These are phyloP conservation scores for Isatis tinctoria DNA, from an alignment of 345 rosid species.

Conservation along the genomic window DNA sequence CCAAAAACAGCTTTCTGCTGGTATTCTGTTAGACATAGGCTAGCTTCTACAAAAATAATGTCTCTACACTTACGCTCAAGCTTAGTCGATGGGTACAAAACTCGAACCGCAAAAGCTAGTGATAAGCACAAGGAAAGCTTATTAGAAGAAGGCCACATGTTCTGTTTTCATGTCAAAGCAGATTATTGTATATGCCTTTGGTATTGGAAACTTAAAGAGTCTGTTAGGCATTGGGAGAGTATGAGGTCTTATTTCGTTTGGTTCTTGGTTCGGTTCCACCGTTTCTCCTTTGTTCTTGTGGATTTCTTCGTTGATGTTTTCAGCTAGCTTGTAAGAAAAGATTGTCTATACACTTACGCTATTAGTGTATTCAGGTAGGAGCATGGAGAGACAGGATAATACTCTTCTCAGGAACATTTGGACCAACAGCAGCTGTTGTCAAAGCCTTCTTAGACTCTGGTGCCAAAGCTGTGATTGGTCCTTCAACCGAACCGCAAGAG, in stretches of 20 bases:
- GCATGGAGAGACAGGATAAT: slow-evolving; percentile 98
- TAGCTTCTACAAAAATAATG: background rate
- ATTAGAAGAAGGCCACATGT: background rate
- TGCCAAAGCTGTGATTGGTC: slow-evolving; percentile 81
- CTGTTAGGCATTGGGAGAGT: background rate
- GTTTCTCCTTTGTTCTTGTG: background rate
- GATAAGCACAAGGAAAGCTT: background rate
- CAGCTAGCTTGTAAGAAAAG: background rate
- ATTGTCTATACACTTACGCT: background rate
- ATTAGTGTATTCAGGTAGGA: slow-evolving; percentile 55
- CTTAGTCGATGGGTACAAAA: background rate
- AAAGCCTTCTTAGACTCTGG: slow-evolving; percentile 62
- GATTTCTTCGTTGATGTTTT: background rate
- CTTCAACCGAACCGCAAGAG: slow-evolving; percentile 68
- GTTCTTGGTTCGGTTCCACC: background rate
- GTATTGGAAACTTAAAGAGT: background rate
- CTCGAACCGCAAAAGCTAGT: background rate
- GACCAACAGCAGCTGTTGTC: slow-evolving; percentile 54
- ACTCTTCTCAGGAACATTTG: slow-evolving; percentile 77
- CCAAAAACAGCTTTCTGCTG: background rate
- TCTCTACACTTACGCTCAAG: background rate
- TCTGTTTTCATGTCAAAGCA: background rate
- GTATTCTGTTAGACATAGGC: slow-evolving; percentile 24
- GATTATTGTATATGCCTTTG: background rate
- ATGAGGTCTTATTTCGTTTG: background rate